phyloP scores from a whole-genome alignment of 2,329 filamentous ascomycete species.

The Arthrobotrys musiformis region DNA sequence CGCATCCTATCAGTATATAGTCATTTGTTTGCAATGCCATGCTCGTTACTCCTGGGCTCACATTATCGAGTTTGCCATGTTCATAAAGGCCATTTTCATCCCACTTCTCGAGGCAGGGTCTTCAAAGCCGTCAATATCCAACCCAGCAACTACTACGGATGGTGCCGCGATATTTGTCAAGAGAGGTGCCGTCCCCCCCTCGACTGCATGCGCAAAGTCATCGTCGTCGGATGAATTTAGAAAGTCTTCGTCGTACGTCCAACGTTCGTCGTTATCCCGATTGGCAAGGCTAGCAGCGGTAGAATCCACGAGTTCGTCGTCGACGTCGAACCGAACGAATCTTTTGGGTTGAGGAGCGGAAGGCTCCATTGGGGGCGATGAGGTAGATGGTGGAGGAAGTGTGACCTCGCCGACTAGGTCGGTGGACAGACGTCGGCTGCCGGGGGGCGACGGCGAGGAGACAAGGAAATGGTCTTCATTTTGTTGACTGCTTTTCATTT shows the following conservation, averaged over 20 bases:
- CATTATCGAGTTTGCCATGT: conserved; percentile 99
- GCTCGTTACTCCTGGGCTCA: conserved; percentile 71
- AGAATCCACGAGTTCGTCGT: conserved; percentile 4
- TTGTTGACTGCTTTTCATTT: conserved; percentile 52
- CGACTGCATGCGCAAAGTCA: conserved; percentile 60
- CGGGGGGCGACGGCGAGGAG: conserved; percentile 35
- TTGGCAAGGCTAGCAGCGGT: neutral
- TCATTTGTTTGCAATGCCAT: conserved; percentile 59
- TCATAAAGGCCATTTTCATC: conserved; percentile 92
- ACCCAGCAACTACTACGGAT: conserved; percentile 74
- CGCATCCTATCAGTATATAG: conserved; percentile 14
- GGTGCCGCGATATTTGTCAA: conserved; percentile 86
- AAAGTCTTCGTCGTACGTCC: conserved; percentile 72
- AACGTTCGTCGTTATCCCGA: conserved; percentile 61
- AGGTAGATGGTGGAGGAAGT: neutral
- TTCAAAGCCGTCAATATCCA: conserved; percentile 69
- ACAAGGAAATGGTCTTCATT: conserved; percentile 37
- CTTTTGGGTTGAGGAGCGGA: conserved; percentile 34
- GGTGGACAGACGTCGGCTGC: conserved; percentile 2
- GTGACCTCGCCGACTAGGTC: neutral
- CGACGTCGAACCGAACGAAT: conserved; percentile 42
- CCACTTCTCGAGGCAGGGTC: conserved; percentile 80
- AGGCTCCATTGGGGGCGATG: neutral
- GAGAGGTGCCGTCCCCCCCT: conserved; percentile 70
- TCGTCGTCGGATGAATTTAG: conserved; percentile 62